Conservation (phyloP, 192 early-diverging fungal species). For the Podila epicladia region DNA sequence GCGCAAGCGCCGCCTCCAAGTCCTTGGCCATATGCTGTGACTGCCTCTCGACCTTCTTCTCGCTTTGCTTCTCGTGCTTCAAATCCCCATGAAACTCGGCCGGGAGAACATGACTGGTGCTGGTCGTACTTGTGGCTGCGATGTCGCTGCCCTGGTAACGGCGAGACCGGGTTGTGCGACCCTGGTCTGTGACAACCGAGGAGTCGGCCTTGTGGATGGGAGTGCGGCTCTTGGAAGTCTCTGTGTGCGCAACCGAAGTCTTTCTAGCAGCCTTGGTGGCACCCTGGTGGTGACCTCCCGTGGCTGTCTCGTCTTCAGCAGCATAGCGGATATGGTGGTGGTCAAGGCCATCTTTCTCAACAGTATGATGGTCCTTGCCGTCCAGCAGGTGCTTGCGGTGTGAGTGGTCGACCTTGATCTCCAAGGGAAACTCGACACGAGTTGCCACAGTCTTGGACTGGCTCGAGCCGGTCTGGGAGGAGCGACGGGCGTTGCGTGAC, state of each 20-base stretch:
- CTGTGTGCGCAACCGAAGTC: not conserved
- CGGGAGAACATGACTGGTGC: not conserved
- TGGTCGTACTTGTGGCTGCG: not conserved
- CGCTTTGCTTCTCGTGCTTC: not conserved
- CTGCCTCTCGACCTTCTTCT: not conserved
- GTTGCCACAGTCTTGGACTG: slow-evolving; percentile 5
- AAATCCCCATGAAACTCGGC: not conserved
- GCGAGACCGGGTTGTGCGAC: not conserved
- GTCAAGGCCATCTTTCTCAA: slow-evolving; percentile 16
- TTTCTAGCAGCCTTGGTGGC: not conserved
- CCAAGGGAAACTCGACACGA: slow-evolving; percentile 5
- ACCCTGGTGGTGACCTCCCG: not conserved
- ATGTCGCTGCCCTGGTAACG: not conserved
- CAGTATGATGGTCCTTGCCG: slow-evolving; percentile 14
- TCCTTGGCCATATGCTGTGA: not conserved
- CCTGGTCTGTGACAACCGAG: not conserved
- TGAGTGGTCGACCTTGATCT: slow-evolving; percentile 10
- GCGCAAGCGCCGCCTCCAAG: not conserved
- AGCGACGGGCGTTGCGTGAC: not conserved
- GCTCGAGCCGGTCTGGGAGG: not conserved
- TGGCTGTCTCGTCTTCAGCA: not conserved
- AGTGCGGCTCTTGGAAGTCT: not conserved
- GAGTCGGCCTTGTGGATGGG: slow-evolving; percentile 5
- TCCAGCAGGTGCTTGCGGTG: slow-evolving; percentile 7
- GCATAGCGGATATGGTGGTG: slow-evolving; percentile 22